These are phyloP conservation scores for Thelonectria olida DNA, from an alignment of 2,329 filamentous ascomycete species.

Conservation along the genomic window DNA sequence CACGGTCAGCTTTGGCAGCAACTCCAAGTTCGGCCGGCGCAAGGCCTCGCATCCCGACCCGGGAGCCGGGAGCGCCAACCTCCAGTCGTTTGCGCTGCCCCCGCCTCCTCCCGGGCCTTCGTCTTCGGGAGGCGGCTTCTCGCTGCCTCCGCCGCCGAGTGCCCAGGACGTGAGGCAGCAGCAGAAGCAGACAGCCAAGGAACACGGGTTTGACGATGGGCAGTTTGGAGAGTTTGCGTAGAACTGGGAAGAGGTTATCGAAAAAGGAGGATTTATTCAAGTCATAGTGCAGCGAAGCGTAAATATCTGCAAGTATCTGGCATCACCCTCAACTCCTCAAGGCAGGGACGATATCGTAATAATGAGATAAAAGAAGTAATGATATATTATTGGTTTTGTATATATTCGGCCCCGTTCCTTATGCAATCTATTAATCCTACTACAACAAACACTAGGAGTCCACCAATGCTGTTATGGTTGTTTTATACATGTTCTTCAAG, in stretches of 20 bases:
- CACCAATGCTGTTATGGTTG: background rate
- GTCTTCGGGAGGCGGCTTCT: constrained; percentile 51
- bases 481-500: constrained; percentile 19
- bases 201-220: constrained; percentile 86
- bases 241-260: background rate
- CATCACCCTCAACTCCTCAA: constrained; percentile 5
- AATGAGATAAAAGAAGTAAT: constrained; percentile 23
- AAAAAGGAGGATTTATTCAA: background rate
- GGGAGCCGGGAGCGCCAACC: constrained; percentile 40
- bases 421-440: background rate
- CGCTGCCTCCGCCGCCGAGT: constrained; percentile 75
- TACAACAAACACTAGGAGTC: background rate
- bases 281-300: constrained; percentile 17
- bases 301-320: constrained; percentile 13
- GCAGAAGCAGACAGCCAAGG: constrained; percentile 66
- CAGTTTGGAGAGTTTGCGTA: constrained; percentile 85
- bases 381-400: constrained; percentile 8
- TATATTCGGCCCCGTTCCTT: background rate
- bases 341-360: constrained; percentile 5
- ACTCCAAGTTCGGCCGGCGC: constrained; percentile 60
- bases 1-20: constrained; percentile 77
- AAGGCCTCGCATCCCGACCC: constrained; percentile 47
- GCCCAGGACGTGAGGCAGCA: constrained; percentile 66
- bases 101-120: constrained; percentile 67
- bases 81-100: constrained; percentile 75